Conservation (phyloP, 1,284 basidiomycete species). For the Ganoderma lingzhi region DNA sequence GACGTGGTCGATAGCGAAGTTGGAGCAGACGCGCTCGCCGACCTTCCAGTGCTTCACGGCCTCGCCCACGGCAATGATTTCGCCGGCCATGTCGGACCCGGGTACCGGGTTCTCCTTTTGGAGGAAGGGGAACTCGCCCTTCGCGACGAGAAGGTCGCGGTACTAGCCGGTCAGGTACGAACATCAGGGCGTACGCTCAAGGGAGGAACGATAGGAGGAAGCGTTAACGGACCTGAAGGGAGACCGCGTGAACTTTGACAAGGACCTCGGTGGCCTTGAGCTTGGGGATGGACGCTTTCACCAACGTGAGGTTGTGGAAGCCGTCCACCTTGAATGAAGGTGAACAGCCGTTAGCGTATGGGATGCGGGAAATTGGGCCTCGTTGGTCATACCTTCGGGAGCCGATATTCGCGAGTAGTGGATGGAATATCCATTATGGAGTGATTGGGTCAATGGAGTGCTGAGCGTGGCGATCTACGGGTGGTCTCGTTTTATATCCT, state of each 20-base stretch:
- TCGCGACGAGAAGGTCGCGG: conserved; percentile 52
- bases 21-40: conserved; percentile 61
- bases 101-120: conserved; percentile 52
- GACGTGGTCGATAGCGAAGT: conserved; percentile 32
- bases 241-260: conserved; percentile 59
- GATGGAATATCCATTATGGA: neutral
- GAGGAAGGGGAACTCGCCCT: conserved; percentile 41
- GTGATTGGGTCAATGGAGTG: neutral
- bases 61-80: conserved; percentile 62
- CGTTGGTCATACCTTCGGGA: neutral
- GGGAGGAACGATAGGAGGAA: neutral
- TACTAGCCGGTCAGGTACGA: conserved; percentile 40
- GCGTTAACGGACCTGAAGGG: conserved; percentile 43
- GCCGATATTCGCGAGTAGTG: neutral
- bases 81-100: conserved; percentile 69
- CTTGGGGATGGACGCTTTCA: conserved; percentile 16
- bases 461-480: no score
- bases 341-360: neutral
- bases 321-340: neutral
- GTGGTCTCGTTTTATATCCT: no score
- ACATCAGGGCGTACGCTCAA: neutral
- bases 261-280: conserved; percentile 51
- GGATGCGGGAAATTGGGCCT: neutral
- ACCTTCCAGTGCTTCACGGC: conserved; percentile 49
- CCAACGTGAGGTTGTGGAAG: neutral